Evolutionary conservation across 805 yeast genomes (phyloP), one percentile per base, ranked within the genome.

Genomic region (Candida michaelii): DNA sequence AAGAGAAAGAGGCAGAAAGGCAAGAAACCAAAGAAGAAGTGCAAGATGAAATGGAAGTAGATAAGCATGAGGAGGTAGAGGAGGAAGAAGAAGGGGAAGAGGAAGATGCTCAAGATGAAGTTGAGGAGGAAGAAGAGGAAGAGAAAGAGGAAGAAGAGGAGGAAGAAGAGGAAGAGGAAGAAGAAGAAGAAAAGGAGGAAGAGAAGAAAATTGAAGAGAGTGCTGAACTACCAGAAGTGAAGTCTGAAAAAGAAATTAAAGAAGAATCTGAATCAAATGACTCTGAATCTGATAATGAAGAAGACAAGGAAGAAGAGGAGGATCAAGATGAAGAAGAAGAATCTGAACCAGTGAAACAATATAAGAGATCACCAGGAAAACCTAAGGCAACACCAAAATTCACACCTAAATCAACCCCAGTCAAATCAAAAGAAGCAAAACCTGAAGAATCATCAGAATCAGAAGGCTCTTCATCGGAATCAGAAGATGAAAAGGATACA

Each of bases 1-100:
- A 31, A 36, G 44, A 41, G 17, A 60, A 55, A 3, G 47, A 54
- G 27, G 48, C 43, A 16, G 52, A 39, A 25, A 12, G 32, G 5
- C 31, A 13, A 13, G 42, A 39, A 17, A n/a, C 12, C 4, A 19
- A 36, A 17, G 32, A 8, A 16, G 10, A 11, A 12, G 17, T 30
- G 12, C 25, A 39, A 17, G 30, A 23, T 7, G 12, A 30, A 10
- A 21, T 25, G 7, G 40, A 29, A 12, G 30, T 12, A 29, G 23
- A n/a, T 10, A 16, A 37, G 23, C 34, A 37, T 4, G n/a, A 29
- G n/a, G 16, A 37, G 3, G 19, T 13, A 4, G 27, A 29, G 16
- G 30, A 27, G 4, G 34, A 17, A 13, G 31, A 36, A 10, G 25
- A 36, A 16, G 16, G 16, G 10, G 16, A 32, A 4, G 25, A 32